A percentile compares a stretch with the other conserved stretches of the same genome.
These are phyloP conservation scores for Manihot esculenta DNA, from an alignment of 441 rosid genomes.

Conservation along the genomic window DNA sequence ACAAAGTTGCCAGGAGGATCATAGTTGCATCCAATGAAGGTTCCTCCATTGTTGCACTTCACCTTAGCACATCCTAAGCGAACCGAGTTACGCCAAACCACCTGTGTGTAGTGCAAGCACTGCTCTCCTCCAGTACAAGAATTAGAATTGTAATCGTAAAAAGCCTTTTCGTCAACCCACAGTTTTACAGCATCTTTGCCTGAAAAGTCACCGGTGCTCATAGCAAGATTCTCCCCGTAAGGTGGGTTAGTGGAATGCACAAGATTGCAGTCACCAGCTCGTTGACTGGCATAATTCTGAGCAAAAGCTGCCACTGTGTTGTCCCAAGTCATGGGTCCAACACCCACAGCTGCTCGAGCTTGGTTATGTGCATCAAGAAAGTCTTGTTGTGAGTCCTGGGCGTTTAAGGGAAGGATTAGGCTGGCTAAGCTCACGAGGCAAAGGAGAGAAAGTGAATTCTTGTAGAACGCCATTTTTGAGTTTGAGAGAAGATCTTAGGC, in stretches of 20 bases:
- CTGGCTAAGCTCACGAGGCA: not conserved
- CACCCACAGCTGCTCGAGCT: conserved; percentile 47
- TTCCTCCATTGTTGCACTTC: not conserved
- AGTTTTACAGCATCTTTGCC: conserved; percentile 26
- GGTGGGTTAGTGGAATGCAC: not conserved
- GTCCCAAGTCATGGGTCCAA: conserved; percentile 51
- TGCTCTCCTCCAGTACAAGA: conserved; percentile 2
- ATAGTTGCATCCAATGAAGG: conserved; percentile 4
- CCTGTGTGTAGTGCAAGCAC: conserved; percentile 1
- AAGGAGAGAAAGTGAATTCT: not conserved
- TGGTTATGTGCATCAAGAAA: conserved; percentile 50
- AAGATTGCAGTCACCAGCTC: not conserved
- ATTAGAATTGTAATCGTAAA: conserved; percentile 28
- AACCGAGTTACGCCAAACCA: conserved; percentile 5
- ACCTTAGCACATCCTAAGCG: conserved; percentile 10
- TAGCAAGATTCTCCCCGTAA: conserved; percentile 20
- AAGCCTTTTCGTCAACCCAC: conserved; percentile 32
- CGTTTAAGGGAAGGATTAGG: conserved; percentile 8
- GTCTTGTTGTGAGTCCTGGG: conserved; percentile 47
- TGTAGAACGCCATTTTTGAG: not conserved
- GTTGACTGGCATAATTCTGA: not conserved
- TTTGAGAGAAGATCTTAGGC: not conserved
- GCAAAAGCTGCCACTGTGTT: conserved; percentile 8
- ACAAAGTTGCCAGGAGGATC: not conserved
- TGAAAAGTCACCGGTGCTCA: conserved; percentile 25